A percentile compares a stretch with the other conserved stretches of the same genome.
Evolutionary conservation across 352 stramenopile species (phyloP).

Genomic region (Phytophthora melonis): DNA sequence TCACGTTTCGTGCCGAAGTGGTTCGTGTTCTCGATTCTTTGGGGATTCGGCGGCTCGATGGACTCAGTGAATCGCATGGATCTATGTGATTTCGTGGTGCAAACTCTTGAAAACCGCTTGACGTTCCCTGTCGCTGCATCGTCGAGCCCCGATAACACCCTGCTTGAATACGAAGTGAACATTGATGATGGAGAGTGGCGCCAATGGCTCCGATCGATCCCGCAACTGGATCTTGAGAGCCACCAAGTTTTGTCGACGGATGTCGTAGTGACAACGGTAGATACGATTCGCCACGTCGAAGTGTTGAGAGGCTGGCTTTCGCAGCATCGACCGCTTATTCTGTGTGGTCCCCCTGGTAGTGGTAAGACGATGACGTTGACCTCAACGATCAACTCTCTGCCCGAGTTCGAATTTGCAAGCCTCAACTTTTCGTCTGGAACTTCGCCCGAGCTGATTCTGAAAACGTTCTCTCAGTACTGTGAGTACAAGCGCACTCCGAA

Average conservation of each 20-base stretch:
- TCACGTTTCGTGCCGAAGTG: conserved; percentile 96
- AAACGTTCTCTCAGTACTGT: conserved; percentile 99
- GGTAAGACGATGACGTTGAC: conserved; percentile 99
- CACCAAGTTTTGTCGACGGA: conserved; percentile 96
- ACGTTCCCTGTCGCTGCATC: conserved; percentile 82
- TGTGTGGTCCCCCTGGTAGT: conserved; percentile 98
- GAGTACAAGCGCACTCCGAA: conserved; percentile 98
- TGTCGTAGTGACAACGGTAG: conserved; percentile 99
- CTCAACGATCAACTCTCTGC: conserved; percentile 97
- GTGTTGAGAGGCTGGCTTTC: conserved; percentile 98
- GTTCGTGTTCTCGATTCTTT: conserved; percentile 98
- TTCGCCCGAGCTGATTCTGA: conserved; percentile 98
- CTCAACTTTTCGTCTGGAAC: conserved; percentile 99
- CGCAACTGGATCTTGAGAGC: conserved; percentile 98
- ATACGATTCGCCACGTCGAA: conserved; percentile 99
- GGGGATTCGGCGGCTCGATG: conserved; percentile 98
- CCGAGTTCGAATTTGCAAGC: conserved; percentile 97
- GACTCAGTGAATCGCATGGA: conserved; percentile 92
- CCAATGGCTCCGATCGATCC: conserved; percentile 96
- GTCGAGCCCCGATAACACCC: conserved; percentile 72
- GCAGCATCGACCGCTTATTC: conserved; percentile 96
- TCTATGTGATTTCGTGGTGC: conserved; percentile 91
- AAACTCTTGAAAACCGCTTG: conserved; percentile 91
- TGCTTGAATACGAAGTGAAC: conserved; percentile 97
- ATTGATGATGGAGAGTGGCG: conserved; percentile 98